phyloP scores from a whole-genome alignment of 2,329 filamentous ascomycete genomes.

The Aphanoascus verrucosus region DNA sequence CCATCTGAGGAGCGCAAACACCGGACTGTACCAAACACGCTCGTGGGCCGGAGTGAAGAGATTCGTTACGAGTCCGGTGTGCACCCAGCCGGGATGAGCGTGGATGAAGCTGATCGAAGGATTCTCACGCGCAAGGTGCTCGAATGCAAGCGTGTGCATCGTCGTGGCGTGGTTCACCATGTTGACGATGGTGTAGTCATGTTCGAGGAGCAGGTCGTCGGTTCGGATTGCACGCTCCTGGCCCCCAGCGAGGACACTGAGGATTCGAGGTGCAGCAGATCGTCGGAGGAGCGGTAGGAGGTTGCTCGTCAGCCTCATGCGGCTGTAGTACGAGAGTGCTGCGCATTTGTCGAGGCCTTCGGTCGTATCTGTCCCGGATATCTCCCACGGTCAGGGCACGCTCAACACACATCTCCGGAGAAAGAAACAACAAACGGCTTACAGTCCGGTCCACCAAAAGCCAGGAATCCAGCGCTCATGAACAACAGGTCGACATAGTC shows the following conservation, averaged over 20 bases:
- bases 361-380: conserved; percentile 25
- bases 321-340: conserved; percentile 36
- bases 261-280: conserved; percentile 24
- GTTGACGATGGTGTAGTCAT: conserved; percentile 23
- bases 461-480: conserved; percentile 37
- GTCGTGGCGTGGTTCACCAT: conserved; percentile 25
- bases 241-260: conserved; percentile 30
- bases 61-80: conserved; percentile 20
- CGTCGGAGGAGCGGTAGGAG: conserved; percentile 34
- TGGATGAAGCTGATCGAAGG: conserved; percentile 29
- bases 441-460: conserved; percentile 25
- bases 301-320: conserved; percentile 33
- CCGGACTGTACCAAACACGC: no score
- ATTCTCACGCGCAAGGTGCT: conserved; percentile 27
- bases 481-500: conserved; percentile 36
- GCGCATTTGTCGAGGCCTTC: conserved; percentile 38
- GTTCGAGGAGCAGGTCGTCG: conserved; percentile 29
- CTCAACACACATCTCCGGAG: no score
- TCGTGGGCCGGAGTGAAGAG: no score
- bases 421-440: no score
- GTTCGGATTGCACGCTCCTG: conserved; percentile 24
- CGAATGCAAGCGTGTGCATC: conserved; percentile 27
- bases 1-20: no score
- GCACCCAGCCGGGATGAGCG: conserved; percentile 28
- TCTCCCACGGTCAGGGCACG: no score